Evolutionary conservation across 805 yeast genomes (phyloP).

Genomic region (Candida dajiaensis): DNA sequence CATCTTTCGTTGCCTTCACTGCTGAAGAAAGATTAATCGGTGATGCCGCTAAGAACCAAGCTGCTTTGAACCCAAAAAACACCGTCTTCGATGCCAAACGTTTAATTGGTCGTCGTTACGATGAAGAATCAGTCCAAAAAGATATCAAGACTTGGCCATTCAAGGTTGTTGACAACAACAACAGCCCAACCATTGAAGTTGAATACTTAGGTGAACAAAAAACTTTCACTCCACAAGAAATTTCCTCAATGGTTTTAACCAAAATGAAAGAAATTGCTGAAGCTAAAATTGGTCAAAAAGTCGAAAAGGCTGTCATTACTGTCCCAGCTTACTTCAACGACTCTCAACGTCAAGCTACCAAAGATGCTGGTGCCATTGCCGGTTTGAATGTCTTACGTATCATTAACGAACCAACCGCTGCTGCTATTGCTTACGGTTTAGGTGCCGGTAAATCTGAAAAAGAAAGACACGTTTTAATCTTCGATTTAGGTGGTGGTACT

Average conservation of each 20-base stretch:
- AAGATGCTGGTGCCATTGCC: conserved; percentile 77
- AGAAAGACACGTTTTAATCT: conserved; percentile 63
- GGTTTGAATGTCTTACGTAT: conserved; percentile 74
- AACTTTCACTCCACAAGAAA: conserved; percentile 69
- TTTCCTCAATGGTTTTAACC: conserved; percentile 71
- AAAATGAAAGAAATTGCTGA: conserved; percentile 82
- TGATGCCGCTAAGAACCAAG: conserved; percentile 82
- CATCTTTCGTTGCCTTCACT: conserved; percentile 77
- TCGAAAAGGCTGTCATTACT: conserved; percentile 70
- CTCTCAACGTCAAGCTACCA: conserved; percentile 77
- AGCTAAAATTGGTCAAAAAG: conserved; percentile 65
- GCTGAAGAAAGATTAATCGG: conserved; percentile 74
- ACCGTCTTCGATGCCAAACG: conserved; percentile 81
- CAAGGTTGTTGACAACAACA: conserved; percentile 59
- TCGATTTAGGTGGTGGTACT: conserved; percentile 83
- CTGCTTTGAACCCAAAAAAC: conserved; percentile 73
- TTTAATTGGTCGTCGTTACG: conserved; percentile 76
- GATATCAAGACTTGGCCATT: conserved; percentile 91
- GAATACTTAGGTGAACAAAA: conserved; percentile 64
- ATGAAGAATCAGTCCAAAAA: conserved; percentile 71
- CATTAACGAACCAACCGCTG: conserved; percentile 87
- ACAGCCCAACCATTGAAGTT: conserved; percentile 66
- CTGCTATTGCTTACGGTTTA: conserved; percentile 98
- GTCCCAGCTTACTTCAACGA: conserved; percentile 80
- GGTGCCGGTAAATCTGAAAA: conserved; percentile 80